Base-by-base conservation (phyloP, 768 basidiomycete species). In the Termitomyces sp. region DNA sequence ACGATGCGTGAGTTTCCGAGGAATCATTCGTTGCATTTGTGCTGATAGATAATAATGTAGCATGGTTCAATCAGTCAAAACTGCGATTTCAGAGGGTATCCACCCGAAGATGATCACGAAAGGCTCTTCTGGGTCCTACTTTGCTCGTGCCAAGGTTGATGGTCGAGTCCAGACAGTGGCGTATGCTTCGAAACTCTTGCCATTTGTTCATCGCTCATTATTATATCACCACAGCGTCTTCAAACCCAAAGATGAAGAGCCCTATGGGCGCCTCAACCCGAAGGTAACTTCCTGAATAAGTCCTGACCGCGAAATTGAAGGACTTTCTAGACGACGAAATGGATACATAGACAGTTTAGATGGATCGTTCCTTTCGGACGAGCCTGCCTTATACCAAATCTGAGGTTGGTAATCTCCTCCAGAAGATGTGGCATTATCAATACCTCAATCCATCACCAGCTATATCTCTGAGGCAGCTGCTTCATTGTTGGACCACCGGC, bases 311-410 rank as follows among this genome's bases (percentile, higher is more conserved):
- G 34, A 30, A 18, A 51, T 43, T 56, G n/a, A n/a, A 62, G 40
- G 24, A 52, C 9, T 42, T 24, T 14, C 54, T 39, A 91, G 89
- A 93, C 91, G 2, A 91, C 87, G 27, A 93, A 93, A 79, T 93
- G 92, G 91, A 73, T 93, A 30, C 92, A 93, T 73, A 82, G 91
- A 62, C 89, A 94, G 68, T 87, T 93, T 66, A 82, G 89, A 58
- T 93, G 89, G 88, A 85, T 94, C 53, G 91, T 94, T 65, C 92
- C 92, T 27, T 95, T 95, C 68, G 94, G 94, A 14, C 81, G 94
- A 36, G 83, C 89, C 22, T 96, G 92, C 66, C 82, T 95, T 53
- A 91, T 95, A 68, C 93, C 93, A 26, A 93, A 95, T 71, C 75
- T 94, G 27, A 93, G 91, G 90, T 88, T 60, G 40, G 60, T 62